Evolutionary conservation across 306 rosid genomes (phyloP), one percentile per base, ranked within the genome.

Genomic region (Amphicarpaea edgeworthii): DNA sequence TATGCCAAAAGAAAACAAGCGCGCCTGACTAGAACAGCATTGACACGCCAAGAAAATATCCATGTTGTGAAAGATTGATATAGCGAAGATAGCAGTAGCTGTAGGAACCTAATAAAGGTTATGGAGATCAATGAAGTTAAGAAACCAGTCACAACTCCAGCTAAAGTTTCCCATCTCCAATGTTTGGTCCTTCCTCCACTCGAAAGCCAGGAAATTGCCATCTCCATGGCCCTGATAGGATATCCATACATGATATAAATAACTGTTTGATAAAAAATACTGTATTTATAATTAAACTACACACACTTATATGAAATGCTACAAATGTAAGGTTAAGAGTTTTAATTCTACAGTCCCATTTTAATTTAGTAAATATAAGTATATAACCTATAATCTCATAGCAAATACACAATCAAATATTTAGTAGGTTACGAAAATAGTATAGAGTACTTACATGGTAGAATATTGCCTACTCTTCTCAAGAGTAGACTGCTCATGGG

Each of bases 81-180:
- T 32, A 87, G 30, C 55, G 88, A 75, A 80, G 81, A 82, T 65
- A 75, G 79, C 64, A 85, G 71, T 67, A 55, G 87, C 66, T 85
- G 86, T 65, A 90, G 71, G 75, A 90, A 10, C 81, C 54, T 74
- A 46, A 90, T 1, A 61, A 88, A 69, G 86, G 74, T 43, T 45
- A 92, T 81, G 41, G 92, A 82, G 88, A 94, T 85, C 84, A 94
- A 77, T 19, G 97, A 87, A 68, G 91, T 87, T 38, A 84, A 82
- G 62, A 90, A 88, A 54, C 98, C 97, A 61, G 87, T 5, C 41
- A 88, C 15, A 37, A 88, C 68, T 77, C 98, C 97, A 30, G 83
- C 86, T 47, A 85, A 12, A 66, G 85, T 70, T 64, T 87, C 98
- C 97, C 94, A 92, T 85, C 86, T 87, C 96, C 86, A 91, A 79